These are phyloP conservation scores for Aspergillus baeticus DNA, from an alignment of 495 filamentous ascomycete species.

Conservation along the genomic window DNA sequence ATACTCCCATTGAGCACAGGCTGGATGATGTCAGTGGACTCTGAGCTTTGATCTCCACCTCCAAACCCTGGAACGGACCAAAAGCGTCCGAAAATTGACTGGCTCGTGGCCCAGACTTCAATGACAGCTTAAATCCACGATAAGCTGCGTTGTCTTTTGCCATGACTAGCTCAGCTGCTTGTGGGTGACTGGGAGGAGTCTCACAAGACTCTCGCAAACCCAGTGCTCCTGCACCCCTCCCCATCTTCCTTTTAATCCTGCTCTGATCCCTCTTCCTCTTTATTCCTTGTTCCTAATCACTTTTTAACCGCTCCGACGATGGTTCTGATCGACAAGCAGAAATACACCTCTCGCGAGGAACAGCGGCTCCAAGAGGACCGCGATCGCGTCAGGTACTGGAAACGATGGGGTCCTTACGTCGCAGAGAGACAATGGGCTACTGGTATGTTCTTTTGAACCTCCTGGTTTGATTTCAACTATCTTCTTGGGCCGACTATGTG, in stretches of 20 bases:
- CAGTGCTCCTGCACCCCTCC: background rate
- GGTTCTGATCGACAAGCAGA: slow-evolving; percentile 84
- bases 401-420: slow-evolving; percentile 77
- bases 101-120: slow-evolving; percentile 10
- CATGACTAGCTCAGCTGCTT: slow-evolving; percentile 1
- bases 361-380: slow-evolving; percentile 82
- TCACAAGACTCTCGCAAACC: background rate
- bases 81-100: slow-evolving; percentile 10
- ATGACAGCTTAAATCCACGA: background rate
- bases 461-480: slow-evolving; percentile 5
- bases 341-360: slow-evolving; percentile 84
- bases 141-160: slow-evolving; percentile 11
- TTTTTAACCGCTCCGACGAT: slow-evolving; percentile 44
- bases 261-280: slow-evolving; percentile 4
- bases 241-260: slow-evolving; percentile 7
- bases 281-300: background rate
- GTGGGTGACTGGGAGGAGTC: background rate
- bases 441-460: slow-evolving; percentile 46
- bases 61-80: slow-evolving; percentile 14
- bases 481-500: background rate
- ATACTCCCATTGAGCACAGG: background rate
- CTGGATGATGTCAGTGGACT: slow-evolving; percentile 15
- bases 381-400: slow-evolving; percentile 83
- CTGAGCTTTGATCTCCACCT: slow-evolving; percentile 2
- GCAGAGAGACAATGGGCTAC: slow-evolving; percentile 85